Conservation (phyloP, 768 basidiomycete genomes). For the Paxillus ammoniavirescens region DNA sequence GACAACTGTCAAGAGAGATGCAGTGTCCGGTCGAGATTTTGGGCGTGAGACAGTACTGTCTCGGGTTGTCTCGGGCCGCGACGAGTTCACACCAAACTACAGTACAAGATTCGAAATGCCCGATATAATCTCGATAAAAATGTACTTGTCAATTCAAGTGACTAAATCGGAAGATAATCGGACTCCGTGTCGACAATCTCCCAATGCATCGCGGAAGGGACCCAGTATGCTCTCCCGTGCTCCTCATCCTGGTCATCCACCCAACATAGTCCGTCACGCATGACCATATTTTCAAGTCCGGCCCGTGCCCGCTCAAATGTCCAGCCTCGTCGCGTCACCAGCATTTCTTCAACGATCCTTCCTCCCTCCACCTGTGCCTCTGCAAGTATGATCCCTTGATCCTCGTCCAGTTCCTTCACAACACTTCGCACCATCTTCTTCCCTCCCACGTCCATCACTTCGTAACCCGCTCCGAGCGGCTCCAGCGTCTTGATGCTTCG, state of each 20-base stretch:
- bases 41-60: too few relatives aligned
- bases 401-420: slow-evolving; percentile 87
- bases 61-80: too few relatives aligned
- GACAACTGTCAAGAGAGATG: too few relatives aligned
- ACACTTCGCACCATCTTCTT: slow-evolving; percentile 83
- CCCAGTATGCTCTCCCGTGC: slow-evolving; percentile 75
- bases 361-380: slow-evolving; percentile 70
- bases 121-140: too few relatives aligned
- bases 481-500: slow-evolving; percentile 84
- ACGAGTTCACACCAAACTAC: too few relatives aligned
- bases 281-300: slow-evolving; percentile 86
- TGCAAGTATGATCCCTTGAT: slow-evolving; percentile 81
- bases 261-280: slow-evolving; percentile 93
- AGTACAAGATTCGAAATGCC: too few relatives aligned
- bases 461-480: slow-evolving; percentile 90
- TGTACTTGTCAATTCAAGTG: too few relatives aligned
- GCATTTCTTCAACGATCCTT: slow-evolving; percentile 58
- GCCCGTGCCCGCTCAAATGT: slow-evolving; percentile 68
- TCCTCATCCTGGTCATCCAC: slow-evolving; percentile 83
- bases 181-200: slow-evolving; percentile 42
- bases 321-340: slow-evolving; percentile 73
- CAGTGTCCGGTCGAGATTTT: too few relatives aligned
- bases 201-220: slow-evolving; percentile 87
- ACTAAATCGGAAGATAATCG: neutral
- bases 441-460: slow-evolving; percentile 72